phyloP scores from a whole-genome alignment of 495 filamentous ascomycete species.

The Penicillium ochrochloron region DNA sequence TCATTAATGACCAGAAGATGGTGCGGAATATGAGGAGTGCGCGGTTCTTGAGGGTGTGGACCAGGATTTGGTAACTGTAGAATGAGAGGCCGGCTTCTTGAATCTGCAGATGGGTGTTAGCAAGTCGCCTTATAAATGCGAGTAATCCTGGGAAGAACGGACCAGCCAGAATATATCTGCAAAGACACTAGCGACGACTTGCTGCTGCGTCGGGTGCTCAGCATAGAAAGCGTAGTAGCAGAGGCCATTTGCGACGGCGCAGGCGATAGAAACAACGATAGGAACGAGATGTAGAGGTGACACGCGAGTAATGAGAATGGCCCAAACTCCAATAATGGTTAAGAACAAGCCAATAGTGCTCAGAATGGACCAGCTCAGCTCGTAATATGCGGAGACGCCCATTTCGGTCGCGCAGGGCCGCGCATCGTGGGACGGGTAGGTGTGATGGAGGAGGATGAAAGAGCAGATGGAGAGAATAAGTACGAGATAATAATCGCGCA shows the following conservation, averaged over 20 bases:
- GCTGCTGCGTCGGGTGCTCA: neutral
- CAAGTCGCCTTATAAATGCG: too few relatives aligned
- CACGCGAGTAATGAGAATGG: neutral
- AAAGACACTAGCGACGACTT: slow-evolving; percentile 4
- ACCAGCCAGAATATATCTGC: slow-evolving; percentile 11
- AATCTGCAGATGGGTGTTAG: neutral
- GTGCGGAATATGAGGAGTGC: neutral
- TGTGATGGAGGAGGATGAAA: neutral
- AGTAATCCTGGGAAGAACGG: neutral
- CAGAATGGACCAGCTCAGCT: slow-evolving; percentile 7
- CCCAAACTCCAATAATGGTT: slow-evolving; percentile 1
- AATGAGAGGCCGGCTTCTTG: slow-evolving; percentile 10
- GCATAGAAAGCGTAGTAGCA: slow-evolving; percentile 8
- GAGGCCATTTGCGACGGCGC: slow-evolving; percentile 5
- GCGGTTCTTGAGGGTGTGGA: slow-evolving; percentile 8
- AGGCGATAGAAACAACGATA: slow-evolving; percentile 2
- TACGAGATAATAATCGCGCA: neutral
- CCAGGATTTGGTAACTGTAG: slow-evolving; percentile 9
- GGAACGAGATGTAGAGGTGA: slow-evolving; percentile 3
- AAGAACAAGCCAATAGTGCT: slow-evolving; percentile 10
- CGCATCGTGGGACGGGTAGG: neutral
- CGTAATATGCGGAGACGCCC: slow-evolving; percentile 11
- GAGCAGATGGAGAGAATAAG: neutral
- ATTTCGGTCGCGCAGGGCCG: slow-evolving; percentile 1
- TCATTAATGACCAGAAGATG: slow-evolving; percentile 6